These are phyloP conservation scores for Simmondsia chinensis DNA, from an alignment of 148 eudicot genomes.

Conservation along the genomic window DNA sequence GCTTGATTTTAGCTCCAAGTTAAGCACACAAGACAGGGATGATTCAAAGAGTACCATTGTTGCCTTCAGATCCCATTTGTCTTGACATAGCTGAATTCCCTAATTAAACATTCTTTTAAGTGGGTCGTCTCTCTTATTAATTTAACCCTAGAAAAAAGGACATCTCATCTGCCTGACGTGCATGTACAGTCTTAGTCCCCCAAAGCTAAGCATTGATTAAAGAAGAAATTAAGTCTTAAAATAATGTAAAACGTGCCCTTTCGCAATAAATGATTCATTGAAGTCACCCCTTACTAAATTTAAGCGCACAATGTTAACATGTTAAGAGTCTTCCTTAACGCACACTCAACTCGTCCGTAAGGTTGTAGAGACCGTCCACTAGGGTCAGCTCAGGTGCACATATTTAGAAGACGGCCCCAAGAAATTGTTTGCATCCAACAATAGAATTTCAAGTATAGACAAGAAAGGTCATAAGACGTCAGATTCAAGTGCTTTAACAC, in stretches of 20 bases:
- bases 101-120: constrained; percentile 1
- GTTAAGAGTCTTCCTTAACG: too few species aligned
- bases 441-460: too few species aligned
- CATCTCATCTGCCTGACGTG: constrained; percentile 1
- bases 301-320: too few species aligned
- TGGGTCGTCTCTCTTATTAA: neutral
- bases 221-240: constrained; percentile 15
- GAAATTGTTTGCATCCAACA: too few species aligned
- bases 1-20: constrained; percentile 10
- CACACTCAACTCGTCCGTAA: too few species aligned
- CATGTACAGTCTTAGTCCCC: constrained; percentile 21
- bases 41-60: constrained; percentile 12
- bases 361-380: too few species aligned
- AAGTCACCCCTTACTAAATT: constrained; percentile 4
- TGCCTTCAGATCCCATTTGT: constrained; percentile 5
- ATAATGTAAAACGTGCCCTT: constrained; percentile 7
- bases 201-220: constrained; percentile 10
- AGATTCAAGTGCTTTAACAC: too few species aligned
- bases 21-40: constrained; percentile 15
- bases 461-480: too few species aligned
- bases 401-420: too few species aligned
- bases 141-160: constrained; percentile 1
- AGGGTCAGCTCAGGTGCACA: too few species aligned
- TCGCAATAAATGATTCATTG: constrained; percentile 8
- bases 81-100: constrained; percentile 1